phyloP scores from a whole-genome alignment of 192 early-diverging fungal genomes.

The Entomortierella lignicola region DNA sequence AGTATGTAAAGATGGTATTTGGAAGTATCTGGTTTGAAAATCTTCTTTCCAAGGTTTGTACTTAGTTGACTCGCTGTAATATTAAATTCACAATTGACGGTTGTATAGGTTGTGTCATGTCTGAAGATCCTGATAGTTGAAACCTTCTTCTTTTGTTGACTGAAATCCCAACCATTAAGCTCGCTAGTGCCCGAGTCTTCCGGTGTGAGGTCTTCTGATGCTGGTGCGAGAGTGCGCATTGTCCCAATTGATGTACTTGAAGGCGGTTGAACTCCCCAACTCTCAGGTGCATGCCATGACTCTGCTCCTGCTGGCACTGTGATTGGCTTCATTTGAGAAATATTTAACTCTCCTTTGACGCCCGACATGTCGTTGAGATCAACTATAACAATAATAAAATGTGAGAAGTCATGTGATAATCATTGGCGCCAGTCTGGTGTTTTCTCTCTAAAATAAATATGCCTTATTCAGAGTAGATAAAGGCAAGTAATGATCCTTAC shows the following conservation, averaged over 20 bases:
- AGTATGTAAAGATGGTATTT: conserved; percentile 58
- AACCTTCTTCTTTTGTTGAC: conserved; percentile 27
- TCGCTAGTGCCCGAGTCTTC: conserved; percentile 42
- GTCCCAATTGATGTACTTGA: neutral
- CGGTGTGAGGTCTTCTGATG: conserved; percentile 19
- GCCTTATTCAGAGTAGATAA: neutral
- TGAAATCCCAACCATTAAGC: conserved; percentile 40
- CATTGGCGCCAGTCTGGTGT: no score
- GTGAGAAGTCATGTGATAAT: no score
- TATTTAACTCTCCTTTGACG: conserved; percentile 31
- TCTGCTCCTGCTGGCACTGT: conserved; percentile 25
- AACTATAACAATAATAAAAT: neutral
- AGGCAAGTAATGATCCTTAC: conserved; percentile 1
- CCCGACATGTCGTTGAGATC: conserved; percentile 40
- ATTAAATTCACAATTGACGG: conserved; percentile 74
- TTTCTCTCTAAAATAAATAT: neutral
- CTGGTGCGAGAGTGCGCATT: conserved; percentile 13
- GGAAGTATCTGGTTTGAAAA: conserved; percentile 79
- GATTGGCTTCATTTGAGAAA: conserved; percentile 8
- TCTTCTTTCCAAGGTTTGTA: conserved; percentile 81
- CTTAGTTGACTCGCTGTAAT: conserved; percentile 82
- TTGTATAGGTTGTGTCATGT: conserved; percentile 83
- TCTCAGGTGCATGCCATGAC: conserved; percentile 49
- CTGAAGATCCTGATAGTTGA: conserved; percentile 79
- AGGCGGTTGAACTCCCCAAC: conserved; percentile 45